These are phyloP conservation scores for Cutaneotrichosporon curvatum DNA, from an alignment of 1,284 basidiomycete genomes.

Conservation along the genomic window DNA sequence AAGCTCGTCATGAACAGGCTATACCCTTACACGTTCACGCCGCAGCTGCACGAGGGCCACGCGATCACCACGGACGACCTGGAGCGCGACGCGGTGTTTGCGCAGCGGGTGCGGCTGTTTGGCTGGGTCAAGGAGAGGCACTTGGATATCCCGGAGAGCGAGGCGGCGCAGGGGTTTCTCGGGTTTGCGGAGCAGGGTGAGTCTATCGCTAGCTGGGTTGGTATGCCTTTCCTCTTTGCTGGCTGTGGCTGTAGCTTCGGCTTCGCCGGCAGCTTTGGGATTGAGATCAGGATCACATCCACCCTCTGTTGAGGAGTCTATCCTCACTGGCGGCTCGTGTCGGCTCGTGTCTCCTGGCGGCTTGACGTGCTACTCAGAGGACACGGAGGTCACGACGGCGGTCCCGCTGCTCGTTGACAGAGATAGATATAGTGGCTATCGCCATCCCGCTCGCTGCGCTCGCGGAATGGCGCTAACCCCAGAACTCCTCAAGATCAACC, in stretches of 20 bases:
- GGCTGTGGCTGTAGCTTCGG: too few species aligned
- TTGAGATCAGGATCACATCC: too few species aligned
- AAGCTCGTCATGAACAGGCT: constrained; percentile 98
- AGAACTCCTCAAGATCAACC: constrained; percentile 94
- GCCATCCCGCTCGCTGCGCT: background rate
- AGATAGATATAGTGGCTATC: too few species aligned
- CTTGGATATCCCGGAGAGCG: constrained; percentile 61
- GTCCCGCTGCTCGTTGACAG: too few species aligned
- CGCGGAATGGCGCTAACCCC: constrained; percentile 4
- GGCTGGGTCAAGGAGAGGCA: constrained; percentile 84
- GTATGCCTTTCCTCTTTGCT: too few species aligned
- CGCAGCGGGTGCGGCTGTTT: constrained; percentile 86
- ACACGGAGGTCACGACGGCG: too few species aligned
- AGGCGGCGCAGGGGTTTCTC: constrained; percentile 65
- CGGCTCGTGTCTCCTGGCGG: too few species aligned
- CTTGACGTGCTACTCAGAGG: too few species aligned
- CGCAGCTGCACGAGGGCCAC: constrained; percentile 59
- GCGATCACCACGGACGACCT: constrained; percentile 91
- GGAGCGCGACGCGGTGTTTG: constrained; percentile 82
- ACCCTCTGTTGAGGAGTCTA: too few species aligned
- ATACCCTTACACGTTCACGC: constrained; percentile 89
- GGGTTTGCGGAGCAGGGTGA: constrained; percentile 86
- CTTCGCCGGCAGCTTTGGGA: too few species aligned
- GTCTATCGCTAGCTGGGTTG: too few species aligned
- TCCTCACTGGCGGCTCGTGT: too few species aligned